These are phyloP conservation scores for Fusarium falciforme DNA, from an alignment of 2,329 filamentous ascomycete genomes.

Conservation along the genomic window DNA sequence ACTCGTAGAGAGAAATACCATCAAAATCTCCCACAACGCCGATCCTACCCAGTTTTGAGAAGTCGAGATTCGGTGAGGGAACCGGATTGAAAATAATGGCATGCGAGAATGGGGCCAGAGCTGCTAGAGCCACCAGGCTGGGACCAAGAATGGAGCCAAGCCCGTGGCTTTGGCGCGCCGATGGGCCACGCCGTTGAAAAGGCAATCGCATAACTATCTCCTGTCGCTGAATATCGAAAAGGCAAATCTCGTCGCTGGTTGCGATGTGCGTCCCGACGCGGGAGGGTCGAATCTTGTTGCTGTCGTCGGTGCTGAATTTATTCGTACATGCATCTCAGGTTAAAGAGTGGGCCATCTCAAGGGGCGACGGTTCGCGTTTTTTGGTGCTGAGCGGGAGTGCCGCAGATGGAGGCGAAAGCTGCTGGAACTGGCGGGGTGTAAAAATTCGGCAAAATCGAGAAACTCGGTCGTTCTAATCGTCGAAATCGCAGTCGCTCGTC, in stretches of 20 bases:
- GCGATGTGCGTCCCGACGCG: conserved; percentile 8
- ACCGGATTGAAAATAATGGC: conserved; percentile 71
- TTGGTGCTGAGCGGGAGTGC: conserved; percentile 17
- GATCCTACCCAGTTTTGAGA: conserved; percentile 82
- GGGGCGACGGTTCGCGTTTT: conserved; percentile 32
- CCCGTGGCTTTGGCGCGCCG: conserved; percentile 52
- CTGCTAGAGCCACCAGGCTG: conserved; percentile 54
- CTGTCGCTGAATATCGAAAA: conserved; percentile 31
- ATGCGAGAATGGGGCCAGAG: conserved; percentile 55
- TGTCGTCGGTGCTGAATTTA: conserved; percentile 27
- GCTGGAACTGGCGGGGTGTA: background rate
- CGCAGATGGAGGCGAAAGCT: conserved; percentile 2
- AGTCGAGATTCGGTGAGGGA: conserved; percentile 79
- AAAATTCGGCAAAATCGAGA: background rate
- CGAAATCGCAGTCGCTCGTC: conserved; percentile 16
- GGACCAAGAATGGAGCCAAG: conserved; percentile 38
- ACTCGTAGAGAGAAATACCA: conserved; percentile 91
- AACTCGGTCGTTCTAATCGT: conserved; percentile 6
- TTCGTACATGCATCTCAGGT: conserved; percentile 46
- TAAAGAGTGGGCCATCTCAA: conserved; percentile 44
- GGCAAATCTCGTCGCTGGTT: conserved; percentile 7
- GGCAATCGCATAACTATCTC: conserved; percentile 61
- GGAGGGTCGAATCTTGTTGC: conserved; percentile 17
- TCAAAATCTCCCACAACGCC: conserved; percentile 91
- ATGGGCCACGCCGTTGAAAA: conserved; percentile 54